Base-by-base conservation (phyloP, 345 rosid genomes). In the Euphorbia peplus region DNA sequence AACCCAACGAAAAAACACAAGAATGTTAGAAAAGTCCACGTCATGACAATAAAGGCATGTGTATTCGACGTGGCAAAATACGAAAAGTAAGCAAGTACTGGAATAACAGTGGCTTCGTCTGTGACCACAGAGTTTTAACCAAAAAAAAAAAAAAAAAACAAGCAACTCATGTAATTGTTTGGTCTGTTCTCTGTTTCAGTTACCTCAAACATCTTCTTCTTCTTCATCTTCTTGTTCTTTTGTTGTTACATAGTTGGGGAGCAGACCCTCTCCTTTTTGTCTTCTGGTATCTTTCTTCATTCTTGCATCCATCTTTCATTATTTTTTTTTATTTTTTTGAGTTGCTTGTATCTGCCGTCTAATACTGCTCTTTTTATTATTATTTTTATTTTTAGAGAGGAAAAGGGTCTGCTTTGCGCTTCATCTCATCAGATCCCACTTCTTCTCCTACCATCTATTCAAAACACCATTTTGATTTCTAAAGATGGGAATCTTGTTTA, bases 401-500 rank as follows among this genome's bases (percentile, higher is more conserved):
- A 66, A 65, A 8, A 48, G 66, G 75, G 52, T 72, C 54, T 72
- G 66, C 35, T 24, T 58, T 35, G 66, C 70, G 28, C 14, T 9
- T 53, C n/a, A 29, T 18, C 12, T 51, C 54, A 59, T 73, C 71
- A 59, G 44, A 73, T 73, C 65, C 32, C 22, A 30, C 26, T 72
- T 72, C 26, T 72, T 72, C 60, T 64, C 59, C 37, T 57, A 13
- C 10, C 60, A 47, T 72, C 70, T 64, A 29, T 42, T 54, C 19
- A n/a, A n/a, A n/a, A n/a, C n/a, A n/a, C n/a, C n/a, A n/a, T n/a
- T n/a, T n/a, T 21, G 14, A 26, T 30, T 68, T 30, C 2, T 18
- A 37, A 19, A 67, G 39, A 73, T 73, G 77, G 77, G 71, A 22
- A 42, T 67, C 0, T 62, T 73, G 50, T 73, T 73, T 54, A 54